A percentile compares a stretch with the other conserved stretches of the same genome.
Conservation (phyloP, 2,329 filamentous ascomycete species). For the Hypoxylon sp. region DNA sequence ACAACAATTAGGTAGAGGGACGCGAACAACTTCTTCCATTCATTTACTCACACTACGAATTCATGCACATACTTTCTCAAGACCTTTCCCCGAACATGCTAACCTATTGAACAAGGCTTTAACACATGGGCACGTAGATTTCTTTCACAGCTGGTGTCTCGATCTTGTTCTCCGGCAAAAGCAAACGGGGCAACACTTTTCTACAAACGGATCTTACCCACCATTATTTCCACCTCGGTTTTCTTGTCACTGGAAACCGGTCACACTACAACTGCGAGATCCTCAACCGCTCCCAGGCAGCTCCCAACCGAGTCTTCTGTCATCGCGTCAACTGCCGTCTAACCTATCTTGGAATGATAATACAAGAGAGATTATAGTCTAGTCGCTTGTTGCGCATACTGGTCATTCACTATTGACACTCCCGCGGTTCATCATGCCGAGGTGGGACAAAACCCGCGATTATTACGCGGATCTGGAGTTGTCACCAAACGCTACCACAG, state of each 20-base stretch:
- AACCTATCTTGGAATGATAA: slow-evolving; percentile 37
- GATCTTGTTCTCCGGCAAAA: slow-evolving; percentile 14
- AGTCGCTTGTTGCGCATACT: slow-evolving; percentile 23
- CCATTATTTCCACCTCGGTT: slow-evolving; percentile 5
- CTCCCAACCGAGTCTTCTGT: slow-evolving; percentile 3
- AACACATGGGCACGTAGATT: background rate
- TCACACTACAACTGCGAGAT: slow-evolving; percentile 7
- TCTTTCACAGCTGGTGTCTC: slow-evolving; percentile 6
- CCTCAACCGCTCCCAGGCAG: background rate
- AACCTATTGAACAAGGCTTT: background rate
- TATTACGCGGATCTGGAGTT: slow-evolving; percentile 90
- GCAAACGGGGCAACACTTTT: background rate
- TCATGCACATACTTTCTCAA: slow-evolving; percentile 5
- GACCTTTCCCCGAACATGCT: background rate
- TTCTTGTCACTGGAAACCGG: background rate
- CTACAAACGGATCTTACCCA: background rate
- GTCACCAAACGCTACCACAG: slow-evolving; percentile 73
- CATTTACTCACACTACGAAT: slow-evolving; percentile 9
- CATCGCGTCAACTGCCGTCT: background rate
- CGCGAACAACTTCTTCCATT: slow-evolving; percentile 24
- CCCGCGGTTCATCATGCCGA: slow-evolving; percentile 70
- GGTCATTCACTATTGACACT: slow-evolving; percentile 28
- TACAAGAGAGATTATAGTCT: slow-evolving; percentile 5
- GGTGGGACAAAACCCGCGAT: slow-evolving; percentile 77
- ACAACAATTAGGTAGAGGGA: slow-evolving; percentile 25